Evolutionary conservation across 163 green algal species (phyloP).

Genomic region (Chlorella variabilis): DNA sequence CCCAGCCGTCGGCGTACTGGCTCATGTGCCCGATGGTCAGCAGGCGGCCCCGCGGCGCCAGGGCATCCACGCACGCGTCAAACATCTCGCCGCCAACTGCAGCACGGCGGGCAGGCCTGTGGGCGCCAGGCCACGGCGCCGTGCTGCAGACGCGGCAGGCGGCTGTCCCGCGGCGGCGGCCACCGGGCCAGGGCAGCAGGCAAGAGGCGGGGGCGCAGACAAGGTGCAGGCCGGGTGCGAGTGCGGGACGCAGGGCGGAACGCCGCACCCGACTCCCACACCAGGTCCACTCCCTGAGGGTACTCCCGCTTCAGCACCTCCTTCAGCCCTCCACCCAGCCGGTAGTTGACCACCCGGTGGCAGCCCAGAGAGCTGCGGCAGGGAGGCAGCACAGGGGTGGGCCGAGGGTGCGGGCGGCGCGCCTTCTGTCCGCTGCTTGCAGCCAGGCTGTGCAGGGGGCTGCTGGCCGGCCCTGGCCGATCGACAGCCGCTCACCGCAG

Average conservation of each 20-base stretch:
- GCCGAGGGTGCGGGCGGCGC: neutral
- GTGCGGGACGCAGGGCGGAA: too few relatives aligned
- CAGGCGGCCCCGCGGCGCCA: constrained; percentile 56
- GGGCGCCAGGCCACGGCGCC: too few relatives aligned
- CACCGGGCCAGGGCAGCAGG: too few relatives aligned
- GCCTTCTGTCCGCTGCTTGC: too few relatives aligned
- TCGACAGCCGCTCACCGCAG: constrained; percentile 36
- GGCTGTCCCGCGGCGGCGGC: too few relatives aligned
- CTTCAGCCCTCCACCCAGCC: constrained; percentile 68
- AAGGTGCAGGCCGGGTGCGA: too few relatives aligned
- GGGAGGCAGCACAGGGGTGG: neutral
- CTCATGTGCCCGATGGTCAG: constrained; percentile 86
- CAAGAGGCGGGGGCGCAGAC: too few relatives aligned
- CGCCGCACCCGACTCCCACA: constrained; percentile 67
- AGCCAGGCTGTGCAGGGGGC: too few relatives aligned
- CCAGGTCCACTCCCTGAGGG: constrained; percentile 68
- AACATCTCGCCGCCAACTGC: constrained; percentile 79
- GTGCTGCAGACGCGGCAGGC: too few relatives aligned
- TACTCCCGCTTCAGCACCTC: constrained; percentile 71
- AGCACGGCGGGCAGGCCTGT: neutral
- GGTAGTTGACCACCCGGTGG: constrained; percentile 75
- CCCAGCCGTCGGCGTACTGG: constrained; percentile 72
- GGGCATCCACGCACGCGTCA: constrained; percentile 51
- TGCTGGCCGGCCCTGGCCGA: too few relatives aligned
- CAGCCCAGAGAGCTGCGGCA: constrained; percentile 24